Percentiles rank a stretch among this genome's conserved stretches.
phyloP scores from a whole-genome alignment of 2,329 filamentous ascomycete genomes.

The Talaromyces sp. region DNA sequence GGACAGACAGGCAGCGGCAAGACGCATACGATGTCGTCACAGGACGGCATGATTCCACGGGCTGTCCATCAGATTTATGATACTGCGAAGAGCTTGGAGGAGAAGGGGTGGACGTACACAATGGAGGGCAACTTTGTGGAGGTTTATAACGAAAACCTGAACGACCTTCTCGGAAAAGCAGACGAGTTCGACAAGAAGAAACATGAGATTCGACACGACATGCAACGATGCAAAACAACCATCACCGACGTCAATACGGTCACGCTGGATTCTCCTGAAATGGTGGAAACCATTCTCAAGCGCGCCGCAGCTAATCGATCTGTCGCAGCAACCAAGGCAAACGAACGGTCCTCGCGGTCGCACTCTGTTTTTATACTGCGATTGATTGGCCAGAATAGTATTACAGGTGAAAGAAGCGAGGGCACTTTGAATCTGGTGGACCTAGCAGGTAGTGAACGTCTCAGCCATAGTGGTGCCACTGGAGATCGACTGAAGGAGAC shows the following conservation, averaged over 20 bases:
- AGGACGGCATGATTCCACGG: constrained; percentile 89
- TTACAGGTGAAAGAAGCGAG: constrained; percentile 79
- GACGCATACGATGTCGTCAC: constrained; percentile 89
- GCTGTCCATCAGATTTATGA: constrained; percentile 92
- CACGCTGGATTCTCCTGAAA: constrained; percentile 68
- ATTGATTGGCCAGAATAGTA: constrained; percentile 59
- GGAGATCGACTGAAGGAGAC: constrained; percentile 89
- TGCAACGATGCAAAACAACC: constrained; percentile 71
- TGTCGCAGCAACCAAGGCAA: constrained; percentile 94
- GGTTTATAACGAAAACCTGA: constrained; percentile 96
- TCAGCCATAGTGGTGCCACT: constrained; percentile 80
- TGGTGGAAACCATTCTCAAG: constrained; percentile 72
- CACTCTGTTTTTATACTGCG: constrained; percentile 93
- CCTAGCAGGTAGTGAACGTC: constrained; percentile 83
- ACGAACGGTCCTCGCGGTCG: constrained; percentile 87
- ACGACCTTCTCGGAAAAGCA: constrained; percentile 74
- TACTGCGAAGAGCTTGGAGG: constrained; percentile 73
- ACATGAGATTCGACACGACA: constrained; percentile 84
- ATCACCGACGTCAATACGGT: constrained; percentile 77
- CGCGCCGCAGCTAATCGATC: constrained; percentile 81
- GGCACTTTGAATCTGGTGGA: constrained; percentile 95
- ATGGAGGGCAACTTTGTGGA: constrained; percentile 96
- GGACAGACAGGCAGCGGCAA: constrained; percentile 97
- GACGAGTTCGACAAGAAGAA: constrained; percentile 73
- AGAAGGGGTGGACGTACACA: constrained; percentile 89